phyloP scores from a whole-genome alignment of 139 green algal species.

The Coelastrella sp. region DNA sequence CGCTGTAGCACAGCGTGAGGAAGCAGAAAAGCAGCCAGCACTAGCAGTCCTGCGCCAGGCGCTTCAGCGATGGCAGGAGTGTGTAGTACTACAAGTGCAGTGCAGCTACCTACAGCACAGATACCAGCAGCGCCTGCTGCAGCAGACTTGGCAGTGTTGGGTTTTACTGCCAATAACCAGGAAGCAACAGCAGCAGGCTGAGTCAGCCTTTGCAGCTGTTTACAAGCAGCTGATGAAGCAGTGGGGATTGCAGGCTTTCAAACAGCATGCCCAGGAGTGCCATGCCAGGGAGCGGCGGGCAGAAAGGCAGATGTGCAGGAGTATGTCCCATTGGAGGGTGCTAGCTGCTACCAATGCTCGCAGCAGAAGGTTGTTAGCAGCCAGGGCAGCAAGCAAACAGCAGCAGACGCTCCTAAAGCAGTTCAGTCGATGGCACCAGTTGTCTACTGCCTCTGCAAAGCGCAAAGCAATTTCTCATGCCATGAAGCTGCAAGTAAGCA shows the following conservation, averaged over 20 bases:
- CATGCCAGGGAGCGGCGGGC: not conserved
- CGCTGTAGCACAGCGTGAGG: not conserved
- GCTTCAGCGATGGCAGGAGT: not conserved
- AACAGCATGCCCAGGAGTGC: conserved; percentile 47
- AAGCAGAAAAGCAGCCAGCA: not conserved
- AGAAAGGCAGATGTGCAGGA: not conserved
- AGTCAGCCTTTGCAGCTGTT: not conserved
- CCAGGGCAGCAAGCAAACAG: not conserved
- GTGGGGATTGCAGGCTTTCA: conserved; percentile 46
- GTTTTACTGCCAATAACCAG: not conserved
- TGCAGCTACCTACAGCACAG: not conserved
- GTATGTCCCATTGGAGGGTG: conserved; percentile 27
- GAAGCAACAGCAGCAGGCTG: not conserved
- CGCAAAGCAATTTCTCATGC: too few species aligned
- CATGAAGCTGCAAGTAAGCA: too few species aligned
- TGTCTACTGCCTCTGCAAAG: too few species aligned
- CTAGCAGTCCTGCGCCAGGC: not conserved
- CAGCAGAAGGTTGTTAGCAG: conserved; percentile 19
- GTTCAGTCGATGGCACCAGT: not conserved
- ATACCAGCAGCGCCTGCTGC: not conserved
- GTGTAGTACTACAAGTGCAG: not conserved
- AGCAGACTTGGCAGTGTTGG: not conserved
- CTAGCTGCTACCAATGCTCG: not conserved
- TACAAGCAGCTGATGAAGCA: not conserved
- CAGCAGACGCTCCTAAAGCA: not conserved